These are phyloP conservation scores for Tuber microsphaerosporum DNA, from an alignment of 495 filamentous ascomycete species.

Conservation along the genomic window DNA sequence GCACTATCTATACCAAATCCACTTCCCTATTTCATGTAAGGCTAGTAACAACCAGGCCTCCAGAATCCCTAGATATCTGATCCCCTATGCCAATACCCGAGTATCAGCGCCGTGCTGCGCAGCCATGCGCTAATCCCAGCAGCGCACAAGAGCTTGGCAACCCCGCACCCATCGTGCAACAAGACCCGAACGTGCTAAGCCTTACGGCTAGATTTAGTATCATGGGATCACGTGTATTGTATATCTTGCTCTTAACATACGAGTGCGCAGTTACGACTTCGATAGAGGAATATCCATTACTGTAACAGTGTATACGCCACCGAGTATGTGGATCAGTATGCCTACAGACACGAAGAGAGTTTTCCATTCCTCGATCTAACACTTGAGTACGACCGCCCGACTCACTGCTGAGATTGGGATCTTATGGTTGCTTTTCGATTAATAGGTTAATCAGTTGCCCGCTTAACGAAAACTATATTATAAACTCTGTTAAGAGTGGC, in stretches of 20 bases:
- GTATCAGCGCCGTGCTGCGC: not conserved
- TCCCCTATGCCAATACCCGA: not conserved
- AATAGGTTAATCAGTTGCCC: not conserved
- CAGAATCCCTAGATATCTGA: not conserved
- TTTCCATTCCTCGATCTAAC: not conserved
- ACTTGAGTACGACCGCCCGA: not conserved
- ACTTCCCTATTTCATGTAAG: not conserved
- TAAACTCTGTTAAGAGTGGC: not conserved
- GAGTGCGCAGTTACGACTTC: too few species aligned
- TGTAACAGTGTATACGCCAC: not conserved
- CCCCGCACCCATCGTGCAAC: not conserved
- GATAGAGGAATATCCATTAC: not conserved
- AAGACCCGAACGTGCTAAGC: not conserved
- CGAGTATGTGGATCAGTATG: not conserved
- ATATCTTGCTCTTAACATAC: not conserved
- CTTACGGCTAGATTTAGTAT: not conserved
- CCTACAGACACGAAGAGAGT: not conserved
- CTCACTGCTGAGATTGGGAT: not conserved
- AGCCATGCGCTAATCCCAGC: too few species aligned
- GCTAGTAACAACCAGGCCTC: not conserved
- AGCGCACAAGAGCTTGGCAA: not conserved
- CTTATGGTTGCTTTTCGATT: not conserved
- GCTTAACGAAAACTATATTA: not conserved
- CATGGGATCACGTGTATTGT: not conserved
- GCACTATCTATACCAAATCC: not conserved